Conservation (phyloP, 2,329 filamentous ascomycete genomes). For the Coleophoma eucalyptorum region DNA sequence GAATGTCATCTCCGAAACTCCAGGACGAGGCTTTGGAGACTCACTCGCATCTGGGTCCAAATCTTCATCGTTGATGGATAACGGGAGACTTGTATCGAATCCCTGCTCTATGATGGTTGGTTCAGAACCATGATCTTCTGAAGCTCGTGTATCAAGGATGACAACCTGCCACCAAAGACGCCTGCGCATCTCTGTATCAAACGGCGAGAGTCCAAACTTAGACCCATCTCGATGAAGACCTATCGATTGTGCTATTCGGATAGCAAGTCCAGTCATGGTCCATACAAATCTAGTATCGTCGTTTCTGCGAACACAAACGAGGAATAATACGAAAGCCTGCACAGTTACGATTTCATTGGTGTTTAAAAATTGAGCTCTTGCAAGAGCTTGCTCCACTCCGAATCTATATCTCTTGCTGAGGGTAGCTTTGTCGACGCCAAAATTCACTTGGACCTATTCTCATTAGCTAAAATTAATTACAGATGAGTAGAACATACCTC, state of each 20-base stretch:
- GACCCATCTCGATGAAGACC: constrained; percentile 57
- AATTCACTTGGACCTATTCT: constrained; percentile 22
- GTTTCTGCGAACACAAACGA: constrained; percentile 47
- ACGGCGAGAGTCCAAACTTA: constrained; percentile 50
- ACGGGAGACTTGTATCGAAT: constrained; percentile 53
- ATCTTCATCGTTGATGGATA: constrained; percentile 46
- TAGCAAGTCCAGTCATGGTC: constrained; percentile 54
- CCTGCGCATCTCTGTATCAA: constrained; percentile 56
- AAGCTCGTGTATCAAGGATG: constrained; percentile 54
- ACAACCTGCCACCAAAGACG: constrained; percentile 59
- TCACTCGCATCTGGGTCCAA: constrained; percentile 31
- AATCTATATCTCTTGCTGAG: constrained; percentile 47
- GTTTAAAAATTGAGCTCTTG: constrained; percentile 49
- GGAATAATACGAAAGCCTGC: constrained; percentile 51
- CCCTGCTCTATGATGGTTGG: constrained; percentile 52
- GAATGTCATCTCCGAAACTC: constrained; percentile 35
- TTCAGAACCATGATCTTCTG: constrained; percentile 61
- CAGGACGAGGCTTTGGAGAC: constrained; percentile 16
- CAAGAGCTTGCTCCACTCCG: constrained; percentile 49
- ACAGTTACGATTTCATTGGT: constrained; percentile 49
- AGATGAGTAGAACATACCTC: constrained; percentile 19
- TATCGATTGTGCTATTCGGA: constrained; percentile 55
- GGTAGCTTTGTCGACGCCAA: constrained; percentile 38
- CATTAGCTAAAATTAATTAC: constrained; percentile 5
- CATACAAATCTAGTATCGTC: constrained; percentile 41